Percentiles rank a stretch among this genome's conserved stretches.
These are phyloP conservation scores for Sporisorium scitamineum DNA, from an alignment of 1,284 basidiomycete genomes.

Conservation along the genomic window DNA sequence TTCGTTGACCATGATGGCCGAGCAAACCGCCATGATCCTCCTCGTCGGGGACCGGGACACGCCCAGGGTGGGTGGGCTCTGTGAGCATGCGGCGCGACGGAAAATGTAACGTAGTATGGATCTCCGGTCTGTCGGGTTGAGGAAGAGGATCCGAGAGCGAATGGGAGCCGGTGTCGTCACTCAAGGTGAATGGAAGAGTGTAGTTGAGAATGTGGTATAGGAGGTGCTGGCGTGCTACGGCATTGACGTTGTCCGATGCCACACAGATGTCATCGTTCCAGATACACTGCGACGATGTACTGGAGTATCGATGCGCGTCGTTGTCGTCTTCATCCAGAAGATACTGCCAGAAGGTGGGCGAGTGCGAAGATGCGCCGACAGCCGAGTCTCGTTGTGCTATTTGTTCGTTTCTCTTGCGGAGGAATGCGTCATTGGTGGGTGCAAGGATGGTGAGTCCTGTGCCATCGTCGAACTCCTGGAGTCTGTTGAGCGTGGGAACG, in stretches of 20 bases:
- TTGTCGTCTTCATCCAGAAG: slow-evolving; percentile 18
- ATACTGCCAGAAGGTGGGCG: slow-evolving; percentile 34
- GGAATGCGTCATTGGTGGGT: slow-evolving; percentile 79
- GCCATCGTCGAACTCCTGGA: slow-evolving; percentile 70
- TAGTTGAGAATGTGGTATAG: slow-evolving; percentile 95
- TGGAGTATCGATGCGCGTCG: background rate
- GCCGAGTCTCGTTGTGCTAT: slow-evolving; percentile 6
- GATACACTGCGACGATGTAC: slow-evolving; percentile 10
- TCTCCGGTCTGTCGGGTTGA: slow-evolving; percentile 64
- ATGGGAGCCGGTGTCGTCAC: slow-evolving; percentile 72
- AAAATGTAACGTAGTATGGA: slow-evolving; percentile 68
- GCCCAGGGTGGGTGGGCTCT: slow-evolving; percentile 71
- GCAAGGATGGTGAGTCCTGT: slow-evolving; percentile 89
- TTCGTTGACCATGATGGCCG: slow-evolving; percentile 82
- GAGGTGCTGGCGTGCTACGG: slow-evolving; percentile 86
- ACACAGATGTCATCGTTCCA: slow-evolving; percentile 31
- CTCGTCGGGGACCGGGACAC: slow-evolving; percentile 61
- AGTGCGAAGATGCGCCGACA: background rate
- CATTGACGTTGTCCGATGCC: slow-evolving; percentile 77
- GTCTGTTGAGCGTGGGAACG: slow-evolving; percentile 88
- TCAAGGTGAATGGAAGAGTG: slow-evolving; percentile 72
- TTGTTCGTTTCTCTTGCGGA: slow-evolving; percentile 41
- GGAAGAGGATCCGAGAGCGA: slow-evolving; percentile 77
- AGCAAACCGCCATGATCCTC: slow-evolving; percentile 76
- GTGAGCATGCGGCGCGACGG: slow-evolving; percentile 87